phyloP scores from a whole-genome alignment of 306 rosid species.

The Prunus mume region DNA sequence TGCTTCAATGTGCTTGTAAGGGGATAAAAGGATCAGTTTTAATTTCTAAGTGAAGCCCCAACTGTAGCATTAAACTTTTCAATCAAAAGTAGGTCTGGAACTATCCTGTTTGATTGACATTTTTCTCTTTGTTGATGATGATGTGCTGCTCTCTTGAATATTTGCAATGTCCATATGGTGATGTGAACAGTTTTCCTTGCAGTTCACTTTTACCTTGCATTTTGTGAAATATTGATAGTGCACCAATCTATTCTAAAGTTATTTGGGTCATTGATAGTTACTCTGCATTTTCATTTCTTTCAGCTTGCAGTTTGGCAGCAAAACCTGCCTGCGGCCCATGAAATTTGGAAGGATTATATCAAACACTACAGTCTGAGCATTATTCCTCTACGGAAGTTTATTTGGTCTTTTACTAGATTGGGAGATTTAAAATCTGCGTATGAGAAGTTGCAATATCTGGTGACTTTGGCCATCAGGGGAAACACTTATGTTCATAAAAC shows the following conservation, averaged over 20 bases:
- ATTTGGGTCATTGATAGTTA: slow-evolving; percentile 1
- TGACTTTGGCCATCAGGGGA: slow-evolving; percentile 46
- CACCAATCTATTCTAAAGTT: background rate
- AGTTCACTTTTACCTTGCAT: background rate
- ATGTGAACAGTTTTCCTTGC: background rate
- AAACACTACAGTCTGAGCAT: slow-evolving; percentile 39
- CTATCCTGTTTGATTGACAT: background rate
- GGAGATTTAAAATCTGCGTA: slow-evolving; percentile 38
- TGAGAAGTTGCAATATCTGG: slow-evolving; percentile 60
- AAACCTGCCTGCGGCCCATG: slow-evolving; percentile 61
- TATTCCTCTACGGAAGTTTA: slow-evolving; percentile 26
- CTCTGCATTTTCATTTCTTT: slow-evolving; percentile 15
- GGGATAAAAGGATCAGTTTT: background rate
- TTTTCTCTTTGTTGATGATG: background rate
- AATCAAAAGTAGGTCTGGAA: too few species aligned
- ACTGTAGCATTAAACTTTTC: too few species aligned
- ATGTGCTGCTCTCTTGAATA: background rate
- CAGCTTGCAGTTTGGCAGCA: slow-evolving; percentile 86
- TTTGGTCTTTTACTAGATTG: slow-evolving; percentile 43
- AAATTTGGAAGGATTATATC: slow-evolving; percentile 66
- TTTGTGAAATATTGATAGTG: background rate
- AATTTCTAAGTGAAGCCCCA: too few species aligned
- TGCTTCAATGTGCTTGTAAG: background rate
- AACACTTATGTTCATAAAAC: slow-evolving; percentile 28
- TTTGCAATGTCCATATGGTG: background rate